Conservation (phyloP, 768 basidiomycete genomes). For the Suillus subalutaceus region DNA sequence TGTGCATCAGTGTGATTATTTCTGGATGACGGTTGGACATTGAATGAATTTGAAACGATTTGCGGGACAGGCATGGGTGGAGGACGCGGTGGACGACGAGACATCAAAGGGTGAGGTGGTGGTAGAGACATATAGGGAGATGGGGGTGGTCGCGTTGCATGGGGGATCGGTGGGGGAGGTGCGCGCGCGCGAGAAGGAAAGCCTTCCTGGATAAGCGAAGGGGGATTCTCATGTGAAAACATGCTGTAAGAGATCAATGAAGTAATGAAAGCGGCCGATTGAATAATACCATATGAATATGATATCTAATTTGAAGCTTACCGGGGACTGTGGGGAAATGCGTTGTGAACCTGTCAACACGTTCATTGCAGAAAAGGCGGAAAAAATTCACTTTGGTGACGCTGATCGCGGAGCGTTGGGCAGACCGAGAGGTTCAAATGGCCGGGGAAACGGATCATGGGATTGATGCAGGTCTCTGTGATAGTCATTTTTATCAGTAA, state of each 20-base stretch:
- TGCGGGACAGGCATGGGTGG: conserved; percentile 12
- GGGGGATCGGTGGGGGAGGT: background rate
- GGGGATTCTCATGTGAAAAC: conserved; percentile 28
- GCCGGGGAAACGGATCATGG: conserved; percentile 16
- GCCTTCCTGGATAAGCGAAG: conserved; percentile 1
- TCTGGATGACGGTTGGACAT: conserved; percentile 10
- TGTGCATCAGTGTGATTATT: conserved; percentile 13
- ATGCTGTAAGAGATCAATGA: conserved; percentile 14
- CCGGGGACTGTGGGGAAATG: conserved; percentile 20
- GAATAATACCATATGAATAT: conserved; percentile 12
- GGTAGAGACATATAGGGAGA: conserved; percentile 1
- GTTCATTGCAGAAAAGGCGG: conserved; percentile 4
- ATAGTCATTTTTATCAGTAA: background rate
- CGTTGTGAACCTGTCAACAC: conserved; percentile 10
- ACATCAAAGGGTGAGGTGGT: background rate
- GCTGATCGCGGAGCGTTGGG: conserved; percentile 20
- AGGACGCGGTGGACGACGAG: background rate
- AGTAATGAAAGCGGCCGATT: conserved; percentile 10
- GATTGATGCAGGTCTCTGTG: conserved; percentile 20
- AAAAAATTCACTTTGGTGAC: conserved; percentile 23
- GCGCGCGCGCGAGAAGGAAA: background rate
- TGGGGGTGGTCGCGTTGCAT: conserved; percentile 21
- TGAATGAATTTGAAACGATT: conserved; percentile 14
- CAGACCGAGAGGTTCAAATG: conserved; percentile 24
- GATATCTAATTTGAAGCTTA: conserved; percentile 25